A percentile compares a stretch with the other conserved stretches of the same genome.
phyloP scores from a whole-genome alignment of 2,329 filamentous ascomycete species.

The Colletotrichum chrysophilum region DNA sequence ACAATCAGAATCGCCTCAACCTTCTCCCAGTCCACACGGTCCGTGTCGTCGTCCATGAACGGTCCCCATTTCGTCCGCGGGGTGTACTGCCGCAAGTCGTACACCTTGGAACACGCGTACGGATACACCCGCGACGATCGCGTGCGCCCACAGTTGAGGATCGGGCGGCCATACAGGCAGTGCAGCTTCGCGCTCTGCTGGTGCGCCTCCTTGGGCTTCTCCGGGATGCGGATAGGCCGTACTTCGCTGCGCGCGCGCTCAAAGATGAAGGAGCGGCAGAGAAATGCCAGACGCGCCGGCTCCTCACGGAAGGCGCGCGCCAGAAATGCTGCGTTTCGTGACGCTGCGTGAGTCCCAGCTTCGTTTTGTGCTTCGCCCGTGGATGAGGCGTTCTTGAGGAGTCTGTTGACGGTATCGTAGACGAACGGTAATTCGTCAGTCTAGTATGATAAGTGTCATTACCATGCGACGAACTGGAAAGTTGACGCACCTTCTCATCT shows the following conservation, averaged over 20 bases:
- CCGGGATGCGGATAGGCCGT: neutral
- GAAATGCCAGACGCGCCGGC: conserved; percentile 62
- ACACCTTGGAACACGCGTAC: conserved; percentile 72
- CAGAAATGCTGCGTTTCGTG: conserved; percentile 53
- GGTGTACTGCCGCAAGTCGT: conserved; percentile 75
- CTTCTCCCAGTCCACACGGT: conserved; percentile 79
- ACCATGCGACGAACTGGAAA: neutral
- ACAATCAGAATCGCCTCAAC: conserved; percentile 77
- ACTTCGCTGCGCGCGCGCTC: conserved; percentile 53
- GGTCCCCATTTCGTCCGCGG: conserved; percentile 71
- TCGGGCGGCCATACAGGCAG: conserved; percentile 69
- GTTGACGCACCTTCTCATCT: conserved; percentile 43
- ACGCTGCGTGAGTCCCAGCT: conserved; percentile 43
- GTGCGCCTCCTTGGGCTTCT: conserved; percentile 43
- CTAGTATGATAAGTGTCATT: conserved; percentile 27
- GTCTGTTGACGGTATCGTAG: conserved; percentile 45
- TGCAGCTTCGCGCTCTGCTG: conserved; percentile 76
- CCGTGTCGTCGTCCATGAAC: conserved; percentile 67
- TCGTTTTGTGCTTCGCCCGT: conserved; percentile 32
- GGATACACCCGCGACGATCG: conserved; percentile 52
- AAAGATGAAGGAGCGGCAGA: conserved; percentile 70
- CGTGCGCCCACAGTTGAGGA: conserved; percentile 43
- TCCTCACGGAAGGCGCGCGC: conserved; percentile 47
- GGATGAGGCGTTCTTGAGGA: conserved; percentile 50
- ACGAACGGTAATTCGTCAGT: conserved; percentile 53